phyloP scores from a whole-genome alignment of 176 grass and related monocot genomes.

The Thalia dealbata region DNA sequence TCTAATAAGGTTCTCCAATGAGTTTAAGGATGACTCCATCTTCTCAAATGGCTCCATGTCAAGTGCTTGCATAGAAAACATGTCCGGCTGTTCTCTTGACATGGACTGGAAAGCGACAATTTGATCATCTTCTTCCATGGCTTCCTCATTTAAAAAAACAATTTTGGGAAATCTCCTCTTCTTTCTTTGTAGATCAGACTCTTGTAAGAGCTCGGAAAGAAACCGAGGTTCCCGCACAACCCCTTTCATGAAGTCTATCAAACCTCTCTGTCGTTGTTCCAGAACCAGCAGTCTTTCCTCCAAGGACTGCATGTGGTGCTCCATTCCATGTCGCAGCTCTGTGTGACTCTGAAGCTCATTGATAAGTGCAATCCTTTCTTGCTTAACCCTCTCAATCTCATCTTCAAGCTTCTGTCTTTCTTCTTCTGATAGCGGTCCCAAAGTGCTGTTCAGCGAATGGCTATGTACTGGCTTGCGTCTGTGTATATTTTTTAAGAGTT shows the following conservation, averaged over 20 bases:
- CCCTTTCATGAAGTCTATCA: slow-evolving; percentile 45
- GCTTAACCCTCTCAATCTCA: slow-evolving; percentile 69
- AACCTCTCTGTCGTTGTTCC: slow-evolving; percentile 37
- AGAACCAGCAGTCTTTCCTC: slow-evolving; percentile 56
- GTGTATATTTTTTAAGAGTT: slow-evolving; percentile 71
- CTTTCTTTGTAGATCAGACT: slow-evolving; percentile 45
- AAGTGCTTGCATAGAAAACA: slow-evolving; percentile 14
- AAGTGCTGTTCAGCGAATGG: slow-evolving; percentile 48
- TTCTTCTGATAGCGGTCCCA: slow-evolving; percentile 32
- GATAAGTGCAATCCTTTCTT: slow-evolving; percentile 36
- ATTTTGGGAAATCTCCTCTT: slow-evolving; percentile 46
- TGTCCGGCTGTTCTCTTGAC: slow-evolving; percentile 1
- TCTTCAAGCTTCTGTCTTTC: slow-evolving; percentile 71
- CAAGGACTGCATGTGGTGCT: slow-evolving; percentile 61
- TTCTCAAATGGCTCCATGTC: slow-evolving; percentile 68
- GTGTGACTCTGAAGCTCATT: slow-evolving; percentile 50
- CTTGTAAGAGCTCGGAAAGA: slow-evolving; percentile 34
- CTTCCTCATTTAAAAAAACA: slow-evolving; percentile 35
- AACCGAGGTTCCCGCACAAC: slow-evolving; percentile 43
- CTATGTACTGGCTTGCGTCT: slow-evolving; percentile 90
- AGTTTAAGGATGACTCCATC: slow-evolving; percentile 81
- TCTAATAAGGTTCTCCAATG: slow-evolving; percentile 67
- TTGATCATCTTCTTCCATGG: slow-evolving; percentile 27
- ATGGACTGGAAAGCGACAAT: slow-evolving; percentile 26
- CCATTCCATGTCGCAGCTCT: slow-evolving; percentile 40